Base-by-base conservation (phyloP, 108 stramenopile genomes). In the Nitzschia sp. region DNA sequence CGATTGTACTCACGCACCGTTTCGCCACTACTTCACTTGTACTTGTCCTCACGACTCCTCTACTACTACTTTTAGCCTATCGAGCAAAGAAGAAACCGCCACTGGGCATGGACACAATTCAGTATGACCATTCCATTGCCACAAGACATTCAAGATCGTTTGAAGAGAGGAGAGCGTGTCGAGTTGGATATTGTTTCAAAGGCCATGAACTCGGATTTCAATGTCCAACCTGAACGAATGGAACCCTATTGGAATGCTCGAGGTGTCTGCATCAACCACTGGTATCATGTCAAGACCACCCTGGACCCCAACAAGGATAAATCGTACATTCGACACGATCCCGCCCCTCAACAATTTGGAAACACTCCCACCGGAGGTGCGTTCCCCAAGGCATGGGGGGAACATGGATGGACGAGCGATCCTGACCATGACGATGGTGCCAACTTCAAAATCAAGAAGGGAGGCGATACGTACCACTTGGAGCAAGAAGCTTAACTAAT, bases 261-360 rank as follows among this genome's bases (percentile, higher is more conserved):
- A 28, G 93, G 93, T 21, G 73, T 92, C 34, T 82, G 87, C 45
- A 90, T 82, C 58, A 92, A 92, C 72, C 68, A 82, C 56, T 95
- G 89, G 89, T 84, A 82, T 57, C 65, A 76, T 28, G 60, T 62
- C 41, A 62, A 58, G 65, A 45, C 65, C 1, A 68, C 44, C 11
- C 56, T 77, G 30, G 76, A 77, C 53, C 76, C 76, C 15, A 72
- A 72, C 47, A 33, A 36, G 2, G 58, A 71, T 35, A 71, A 71
- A 58, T 69, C 30, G 0, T n/a, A 23, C 8, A 31, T 72, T 16
- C 15, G 9, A 0, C 70, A 62, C 15, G 52, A 72, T 56, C 38
- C 27, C 15, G 13, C 32, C 15, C 45, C 44, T 32, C 3, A 28
- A 3, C 55, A 72, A 53, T 77, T 77, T 62, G 66, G 38, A 8